Conservation (phyloP, 75 land plant genomes). For the Pinus albicaulis region DNA sequence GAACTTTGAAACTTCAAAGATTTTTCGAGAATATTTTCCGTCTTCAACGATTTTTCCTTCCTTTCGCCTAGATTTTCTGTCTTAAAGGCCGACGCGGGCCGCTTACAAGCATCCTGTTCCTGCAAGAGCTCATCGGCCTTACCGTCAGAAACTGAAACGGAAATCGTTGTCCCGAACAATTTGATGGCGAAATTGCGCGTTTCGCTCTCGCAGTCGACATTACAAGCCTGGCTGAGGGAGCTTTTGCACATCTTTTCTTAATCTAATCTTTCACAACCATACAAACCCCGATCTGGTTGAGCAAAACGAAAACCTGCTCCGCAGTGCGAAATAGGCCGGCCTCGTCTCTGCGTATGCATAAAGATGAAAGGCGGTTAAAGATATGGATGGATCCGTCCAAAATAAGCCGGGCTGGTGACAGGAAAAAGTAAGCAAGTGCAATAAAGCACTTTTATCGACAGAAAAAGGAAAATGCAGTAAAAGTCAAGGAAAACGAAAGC, state of each 20-base stretch:
- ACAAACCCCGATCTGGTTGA: background rate
- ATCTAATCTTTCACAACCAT: background rate
- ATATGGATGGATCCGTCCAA: conserved; percentile 3
- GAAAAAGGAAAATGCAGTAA: conserved; percentile 7
- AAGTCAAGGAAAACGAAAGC: conserved; percentile 10
- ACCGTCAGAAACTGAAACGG: background rate
- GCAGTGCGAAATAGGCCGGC: background rate
- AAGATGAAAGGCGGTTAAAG: background rate
- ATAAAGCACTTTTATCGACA: conserved; percentile 7
- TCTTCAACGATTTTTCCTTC: background rate
- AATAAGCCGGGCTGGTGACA: background rate
- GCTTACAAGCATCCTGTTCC: background rate
- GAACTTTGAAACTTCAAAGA: background rate
- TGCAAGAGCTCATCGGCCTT: background rate
- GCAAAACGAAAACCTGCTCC: background rate
- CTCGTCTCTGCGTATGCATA: background rate
- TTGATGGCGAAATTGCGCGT: conserved; percentile 3
- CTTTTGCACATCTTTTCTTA: conserved; percentile 10
- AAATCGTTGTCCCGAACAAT: conserved; percentile 6
- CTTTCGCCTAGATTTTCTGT: background rate
- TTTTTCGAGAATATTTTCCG: background rate
- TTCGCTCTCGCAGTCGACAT: background rate
- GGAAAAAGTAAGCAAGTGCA: background rate
- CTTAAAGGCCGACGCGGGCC: background rate
- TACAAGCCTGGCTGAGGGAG: background rate